Percentiles rank a stretch among this genome's conserved stretches.
phyloP scores from a whole-genome alignment of 441 rosid species.

The Populus hybrid region DNA sequence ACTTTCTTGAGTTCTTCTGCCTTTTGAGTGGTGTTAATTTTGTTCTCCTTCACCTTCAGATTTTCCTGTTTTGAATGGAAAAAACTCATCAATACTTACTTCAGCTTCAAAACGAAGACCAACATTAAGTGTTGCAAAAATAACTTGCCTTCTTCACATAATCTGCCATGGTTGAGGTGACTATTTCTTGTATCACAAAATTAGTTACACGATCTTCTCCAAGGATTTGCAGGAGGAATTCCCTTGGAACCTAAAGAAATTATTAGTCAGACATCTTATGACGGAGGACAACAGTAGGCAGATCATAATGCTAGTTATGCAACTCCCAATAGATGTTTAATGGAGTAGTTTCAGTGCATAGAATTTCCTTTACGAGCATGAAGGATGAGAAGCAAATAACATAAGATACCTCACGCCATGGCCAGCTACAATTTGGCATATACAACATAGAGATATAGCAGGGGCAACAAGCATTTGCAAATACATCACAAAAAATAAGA shows the following conservation, averaged over 20 bases:
- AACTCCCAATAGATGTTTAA: background rate
- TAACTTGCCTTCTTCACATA: slow-evolving; percentile 44
- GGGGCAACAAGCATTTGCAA: background rate
- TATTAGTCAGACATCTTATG: background rate
- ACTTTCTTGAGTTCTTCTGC: slow-evolving; percentile 45
- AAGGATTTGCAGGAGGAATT: slow-evolving; percentile 50
- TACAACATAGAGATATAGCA: background rate
- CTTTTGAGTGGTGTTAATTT: slow-evolving; percentile 46
- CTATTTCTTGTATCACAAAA: slow-evolving; percentile 60
- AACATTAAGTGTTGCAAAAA: background rate
- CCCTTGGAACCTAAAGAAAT: slow-evolving; percentile 44
- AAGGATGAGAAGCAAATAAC: background rate
- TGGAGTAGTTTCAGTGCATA: background rate
- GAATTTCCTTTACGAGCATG: background rate
- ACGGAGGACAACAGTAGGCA: background rate
- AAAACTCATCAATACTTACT: background rate
- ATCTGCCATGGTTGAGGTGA: slow-evolving; percentile 50
- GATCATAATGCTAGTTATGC: background rate
- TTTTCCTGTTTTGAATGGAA: slow-evolving; percentile 33
- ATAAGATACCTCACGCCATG: background rate
- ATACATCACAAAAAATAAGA: background rate
- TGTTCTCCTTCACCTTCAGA: slow-evolving; percentile 51
- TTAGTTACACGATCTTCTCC: slow-evolving; percentile 57
- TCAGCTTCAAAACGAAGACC: background rate
- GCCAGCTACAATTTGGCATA: background rate